Percentiles rank a stretch among this genome's conserved stretches.
Evolutionary conservation across 345 rosid genomes (phyloP).

Genomic region (Lumnitzera racemosa): DNA sequence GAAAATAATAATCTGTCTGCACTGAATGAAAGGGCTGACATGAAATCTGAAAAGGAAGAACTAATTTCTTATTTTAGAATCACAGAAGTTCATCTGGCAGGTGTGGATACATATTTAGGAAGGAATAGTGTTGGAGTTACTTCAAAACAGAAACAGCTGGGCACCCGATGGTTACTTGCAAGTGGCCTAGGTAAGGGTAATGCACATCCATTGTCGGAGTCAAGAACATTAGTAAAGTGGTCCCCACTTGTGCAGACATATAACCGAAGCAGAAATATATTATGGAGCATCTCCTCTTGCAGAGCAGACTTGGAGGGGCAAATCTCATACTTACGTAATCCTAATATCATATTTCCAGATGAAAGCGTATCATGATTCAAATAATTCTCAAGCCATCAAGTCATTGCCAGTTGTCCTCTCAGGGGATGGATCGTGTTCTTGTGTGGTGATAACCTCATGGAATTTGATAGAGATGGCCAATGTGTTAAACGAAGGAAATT

Average conservation of each 20-base stretch:
- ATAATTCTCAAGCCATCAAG: too few relatives aligned
- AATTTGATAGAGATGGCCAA: not conserved
- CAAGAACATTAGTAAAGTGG: constrained; percentile 34
- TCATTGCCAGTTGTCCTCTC: not conserved
- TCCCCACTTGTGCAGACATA: constrained; percentile 17
- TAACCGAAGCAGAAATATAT: constrained; percentile 16
- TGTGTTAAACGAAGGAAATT: too few relatives aligned
- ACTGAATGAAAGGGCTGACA: not conserved
- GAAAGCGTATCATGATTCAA: constrained; percentile 7
- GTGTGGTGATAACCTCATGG: not conserved
- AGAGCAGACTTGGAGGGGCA: constrained; percentile 13
- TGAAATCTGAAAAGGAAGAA: constrained; percentile 2
- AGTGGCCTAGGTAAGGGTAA: constrained; percentile 40
- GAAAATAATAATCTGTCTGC: constrained; percentile 11
- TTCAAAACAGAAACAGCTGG: constrained; percentile 45
- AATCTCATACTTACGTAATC: constrained; percentile 40
- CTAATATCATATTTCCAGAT: constrained; percentile 35
- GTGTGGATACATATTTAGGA: constrained; percentile 37
- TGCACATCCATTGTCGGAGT: constrained; percentile 26
- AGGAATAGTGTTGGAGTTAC: constrained; percentile 39
- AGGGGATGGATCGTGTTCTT: not conserved
- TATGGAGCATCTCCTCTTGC: constrained; percentile 61
- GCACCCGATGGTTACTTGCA: constrained; percentile 57
- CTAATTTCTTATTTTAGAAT: constrained; percentile 32
- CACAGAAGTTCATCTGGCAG: constrained; percentile 46